A percentile compares a stretch with the other conserved stretches of the same genome.
Evolutionary conservation across 2,329 filamentous ascomycete genomes (phyloP).

Genomic region (Fusarium dimerum): DNA sequence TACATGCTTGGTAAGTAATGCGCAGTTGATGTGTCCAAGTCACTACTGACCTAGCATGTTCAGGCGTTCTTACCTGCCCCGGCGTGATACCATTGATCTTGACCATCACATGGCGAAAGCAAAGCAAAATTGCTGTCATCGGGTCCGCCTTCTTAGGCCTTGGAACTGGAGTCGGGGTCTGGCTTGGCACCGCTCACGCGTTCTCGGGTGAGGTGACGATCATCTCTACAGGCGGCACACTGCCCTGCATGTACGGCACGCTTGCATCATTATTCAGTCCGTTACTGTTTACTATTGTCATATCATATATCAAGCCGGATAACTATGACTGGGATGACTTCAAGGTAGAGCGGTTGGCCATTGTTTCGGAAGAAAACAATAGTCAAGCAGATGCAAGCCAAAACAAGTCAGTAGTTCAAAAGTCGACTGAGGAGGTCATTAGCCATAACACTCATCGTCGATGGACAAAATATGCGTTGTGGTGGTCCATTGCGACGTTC

Average conservation of each 20-base stretch:
- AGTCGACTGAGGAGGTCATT: neutral
- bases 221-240: slow-evolving; percentile 42
- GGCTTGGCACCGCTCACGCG: slow-evolving; percentile 46
- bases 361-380: slow-evolving; percentile 3
- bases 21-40: neutral
- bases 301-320: slow-evolving; percentile 43
- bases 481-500: slow-evolving; percentile 9
- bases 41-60: neutral
- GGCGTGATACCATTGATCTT: slow-evolving; percentile 51
- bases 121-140: slow-evolving; percentile 47
- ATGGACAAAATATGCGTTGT: slow-evolving; percentile 7
- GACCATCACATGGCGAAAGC: slow-evolving; percentile 48
- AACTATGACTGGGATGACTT: slow-evolving; percentile 37
- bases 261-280: slow-evolving; percentile 43
- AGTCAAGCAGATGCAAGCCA: neutral
- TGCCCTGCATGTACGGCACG: slow-evolving; percentile 52
- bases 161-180: slow-evolving; percentile 47
- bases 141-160: slow-evolving; percentile 48
- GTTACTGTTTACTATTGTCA: slow-evolving; percentile 40
- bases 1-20: slow-evolving; percentile 8
- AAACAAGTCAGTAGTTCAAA: neutral
- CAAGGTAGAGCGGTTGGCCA: slow-evolving; percentile 5
- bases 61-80: slow-evolving; percentile 26
- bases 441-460: slow-evolving; percentile 3
- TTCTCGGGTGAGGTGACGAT: slow-evolving; percentile 47